A percentile compares a stretch with the other conserved stretches of the same genome.
These are phyloP conservation scores for Ceratobasidium sp. DNA, from an alignment of 1,284 basidiomycete species.

Conservation along the genomic window DNA sequence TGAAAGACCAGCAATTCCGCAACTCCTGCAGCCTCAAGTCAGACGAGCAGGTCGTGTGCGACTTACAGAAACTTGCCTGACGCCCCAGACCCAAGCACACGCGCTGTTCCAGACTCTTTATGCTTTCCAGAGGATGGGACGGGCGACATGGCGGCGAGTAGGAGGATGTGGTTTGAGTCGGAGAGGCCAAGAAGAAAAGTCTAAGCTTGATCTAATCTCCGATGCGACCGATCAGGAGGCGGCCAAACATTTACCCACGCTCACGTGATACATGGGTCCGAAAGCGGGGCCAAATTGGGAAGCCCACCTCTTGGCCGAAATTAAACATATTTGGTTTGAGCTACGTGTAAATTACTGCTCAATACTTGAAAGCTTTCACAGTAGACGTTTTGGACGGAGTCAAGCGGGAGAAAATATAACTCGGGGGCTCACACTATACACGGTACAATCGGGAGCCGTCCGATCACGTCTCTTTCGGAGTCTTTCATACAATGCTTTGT, in stretches of 20 bases:
- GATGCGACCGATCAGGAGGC: slow-evolving; percentile 14
- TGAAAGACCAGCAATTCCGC: slow-evolving; percentile 95
- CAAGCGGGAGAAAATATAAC: too few species aligned
- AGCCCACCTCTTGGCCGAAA: too few species aligned
- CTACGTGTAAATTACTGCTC: too few species aligned
- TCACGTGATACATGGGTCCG: too few species aligned
- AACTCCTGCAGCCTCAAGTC: slow-evolving; percentile 69
- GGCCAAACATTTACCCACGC: background rate
- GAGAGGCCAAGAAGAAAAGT: slow-evolving; percentile 33
- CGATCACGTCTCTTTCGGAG: too few species aligned
- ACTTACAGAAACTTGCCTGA: slow-evolving; percentile 71
- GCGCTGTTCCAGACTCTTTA: slow-evolving; percentile 90
- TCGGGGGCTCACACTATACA: too few species aligned
- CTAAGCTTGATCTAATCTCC: slow-evolving; percentile 33
- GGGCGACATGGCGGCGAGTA: slow-evolving; percentile 26
- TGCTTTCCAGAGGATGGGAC: slow-evolving; percentile 62
- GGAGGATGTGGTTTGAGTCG: slow-evolving; percentile 16
- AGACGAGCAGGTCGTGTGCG: slow-evolving; percentile 3
- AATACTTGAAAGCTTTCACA: too few species aligned
- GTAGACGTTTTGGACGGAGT: too few species aligned
- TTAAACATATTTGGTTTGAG: too few species aligned
- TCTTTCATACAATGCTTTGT: too few species aligned
- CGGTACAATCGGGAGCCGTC: too few species aligned
- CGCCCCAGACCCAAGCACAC: slow-evolving; percentile 91
- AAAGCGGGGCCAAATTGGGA: too few species aligned